Conservation (phyloP, 2,329 filamentous ascomycete genomes). For the Sordariomycetes sp. region DNA sequence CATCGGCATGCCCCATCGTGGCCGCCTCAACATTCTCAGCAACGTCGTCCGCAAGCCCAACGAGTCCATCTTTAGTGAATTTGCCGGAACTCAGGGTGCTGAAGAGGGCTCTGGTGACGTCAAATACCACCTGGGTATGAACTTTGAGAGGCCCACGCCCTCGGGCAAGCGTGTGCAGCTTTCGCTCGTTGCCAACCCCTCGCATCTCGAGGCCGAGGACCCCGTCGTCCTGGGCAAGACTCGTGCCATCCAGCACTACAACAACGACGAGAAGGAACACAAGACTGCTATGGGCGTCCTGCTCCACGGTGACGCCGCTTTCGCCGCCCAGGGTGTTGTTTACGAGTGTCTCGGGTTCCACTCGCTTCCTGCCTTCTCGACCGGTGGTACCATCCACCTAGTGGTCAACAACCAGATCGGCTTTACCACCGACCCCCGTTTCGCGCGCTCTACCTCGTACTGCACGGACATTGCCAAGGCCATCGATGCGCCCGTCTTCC, state of each 20-base stretch:
- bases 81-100: constrained; percentile 76
- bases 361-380: constrained; percentile 89
- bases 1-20: constrained; percentile 98
- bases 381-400: constrained; percentile 91
- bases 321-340: constrained; percentile 92
- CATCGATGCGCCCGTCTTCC: constrained; percentile 96
- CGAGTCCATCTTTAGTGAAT: constrained; percentile 99
- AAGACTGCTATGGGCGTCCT: constrained; percentile 89
- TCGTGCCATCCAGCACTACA: constrained; percentile 96
- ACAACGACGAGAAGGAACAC: constrained; percentile 87
- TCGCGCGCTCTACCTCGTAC: constrained; percentile 94
- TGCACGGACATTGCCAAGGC: constrained; percentile 99
- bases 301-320: constrained; percentile 93
- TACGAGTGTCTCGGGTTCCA: constrained; percentile 99
- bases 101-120: constrained; percentile 96
- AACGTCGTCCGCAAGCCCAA: constrained; percentile 99
- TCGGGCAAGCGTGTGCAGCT: constrained; percentile 99
- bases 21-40: constrained; percentile 92
- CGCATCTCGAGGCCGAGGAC: constrained; percentile 95
- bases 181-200: constrained; percentile 95
- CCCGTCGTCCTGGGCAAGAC: constrained; percentile 97
- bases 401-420: constrained; percentile 99
- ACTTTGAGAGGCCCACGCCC: constrained; percentile 96
- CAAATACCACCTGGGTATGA: constrained; percentile 99
- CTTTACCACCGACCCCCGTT: constrained; percentile 97